Base-by-base conservation (phyloP, 2,329 filamentous ascomycete genomes). In the Ophiostoma ulmi region DNA sequence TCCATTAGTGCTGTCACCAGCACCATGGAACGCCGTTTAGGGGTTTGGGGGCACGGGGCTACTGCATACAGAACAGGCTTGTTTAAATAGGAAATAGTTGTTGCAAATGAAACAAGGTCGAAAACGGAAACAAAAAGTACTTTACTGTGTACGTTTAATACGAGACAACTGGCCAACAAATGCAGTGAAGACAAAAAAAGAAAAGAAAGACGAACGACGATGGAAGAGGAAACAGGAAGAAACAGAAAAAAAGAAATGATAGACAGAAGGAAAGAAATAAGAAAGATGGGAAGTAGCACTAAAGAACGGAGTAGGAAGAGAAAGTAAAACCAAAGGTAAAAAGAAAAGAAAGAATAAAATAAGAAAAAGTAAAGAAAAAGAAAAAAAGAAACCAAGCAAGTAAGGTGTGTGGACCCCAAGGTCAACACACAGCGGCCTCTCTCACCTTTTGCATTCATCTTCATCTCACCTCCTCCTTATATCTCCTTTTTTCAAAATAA, bases 1-100 rank as follows among this genome's bases (percentile, higher is more conserved):
- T 58, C 22, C 52, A 58, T 58, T 58, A 58, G 52, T 58, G 52
- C 52, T 22, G 52, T 13, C 52, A 58, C 52, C 52, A 58, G 52
- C 52, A 58, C 52, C n/a, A 26, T 10, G 52, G 52, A 26, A 7
- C n/a, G 52, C 22, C 52, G 5, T 48, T 48, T 3, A 58, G 52
- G 11, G n/a, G 52, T 58, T 22, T 44, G 2, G 44, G n/a, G 17
- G 17, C 44, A 48, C 44, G 44, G 44, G 20, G 10, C 44, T 48
- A 20, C n/a, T 48, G 44, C 31, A 31, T 31, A 31, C 31, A 31
- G 31, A 31, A 31, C 31, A 17, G 1, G 41, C 38, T 10, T 39
- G 44, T 48, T 48, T 20, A 5, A 13, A 22, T 22, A 31, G 31
- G 31, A 31, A 31, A 55, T 26, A 22, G 3, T 8, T 58, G n/a